Evolutionary conservation across 2,329 filamentous ascomycete genomes (phyloP), one percentile per base, ranked within the genome.

Genomic region (Colletotrichum zoysiae): DNA sequence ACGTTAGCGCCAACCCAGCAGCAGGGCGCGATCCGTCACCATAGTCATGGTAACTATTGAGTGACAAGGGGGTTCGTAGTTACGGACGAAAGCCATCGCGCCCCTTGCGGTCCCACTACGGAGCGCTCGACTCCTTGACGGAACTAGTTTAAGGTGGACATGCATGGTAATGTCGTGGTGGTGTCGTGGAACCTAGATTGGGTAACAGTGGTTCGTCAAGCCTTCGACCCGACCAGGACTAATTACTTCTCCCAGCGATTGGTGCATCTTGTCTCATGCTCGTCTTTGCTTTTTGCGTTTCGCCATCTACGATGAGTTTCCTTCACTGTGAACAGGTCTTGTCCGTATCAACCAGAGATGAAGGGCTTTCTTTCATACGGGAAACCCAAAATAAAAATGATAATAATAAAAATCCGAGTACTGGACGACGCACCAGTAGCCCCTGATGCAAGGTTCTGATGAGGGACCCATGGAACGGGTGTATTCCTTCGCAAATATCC

Each of bases 51-150:
- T 55, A 66, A 60, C 59, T 60, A 53, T 63, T 40, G 60, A n/a
- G 44, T 35, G 35, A 35, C 35, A 9, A 35, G 35, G 50, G 20
- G 35, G 30, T 33, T 48, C 67, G 40, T 59, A 60, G 11, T 70
- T 70, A 70, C 67, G 67, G 48, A 23, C 62, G 62, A 59, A 70
- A 66, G 62, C 55, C 67, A 59, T 44, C 26, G 18, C 44, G 42
- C 60, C 44, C 60, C 66, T 35, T 70, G 46, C 5, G 26, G 42
- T 44, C 23, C 44, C 35, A 51, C 33, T 53, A 62, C 44, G 61
- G 61, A 53, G 61, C 30, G 40, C 48, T 40, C 20, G 50, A 38
- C 51, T 40, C 58, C 46, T 46, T 16, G 61, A 59, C 53, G 53
- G 60, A 59, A 20, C 44, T 26, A 26, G 26, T 26, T 26, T 69